Evolutionary conservation across 495 filamentous ascomycete species (phyloP).

Genomic region (Pyrenula aspistea): DNA sequence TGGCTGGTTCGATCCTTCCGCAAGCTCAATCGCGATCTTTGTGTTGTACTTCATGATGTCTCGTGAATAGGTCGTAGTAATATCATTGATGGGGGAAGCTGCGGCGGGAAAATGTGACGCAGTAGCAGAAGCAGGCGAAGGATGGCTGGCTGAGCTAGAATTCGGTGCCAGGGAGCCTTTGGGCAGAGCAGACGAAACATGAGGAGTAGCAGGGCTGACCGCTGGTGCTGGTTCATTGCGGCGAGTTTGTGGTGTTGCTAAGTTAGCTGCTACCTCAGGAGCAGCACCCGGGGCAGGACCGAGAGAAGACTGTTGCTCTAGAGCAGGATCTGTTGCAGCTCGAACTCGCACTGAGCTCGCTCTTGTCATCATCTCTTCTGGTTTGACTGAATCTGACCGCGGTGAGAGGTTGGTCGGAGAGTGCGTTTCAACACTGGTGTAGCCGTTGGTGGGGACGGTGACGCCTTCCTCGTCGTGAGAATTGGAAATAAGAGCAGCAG

Average conservation of each 20-base stretch:
- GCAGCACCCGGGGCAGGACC: neutral
- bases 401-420: neutral
- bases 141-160: neutral
- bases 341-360: neutral
- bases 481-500: neutral
- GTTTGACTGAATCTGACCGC: neutral
- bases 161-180: neutral
- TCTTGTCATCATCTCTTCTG: neutral
- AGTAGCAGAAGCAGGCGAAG: neutral
- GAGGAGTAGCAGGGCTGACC: neutral
- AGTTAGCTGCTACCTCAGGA: neutral
- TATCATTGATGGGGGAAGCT: neutral
- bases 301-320: no score
- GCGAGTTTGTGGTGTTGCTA: neutral
- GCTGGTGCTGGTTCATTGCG: neutral
- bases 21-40: neutral
- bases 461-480: neutral
- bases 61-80: neutral
- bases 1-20: neutral
- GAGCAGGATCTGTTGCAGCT: no score
- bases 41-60: neutral
- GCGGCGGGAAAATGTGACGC: neutral
- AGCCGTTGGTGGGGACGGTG: neutral
- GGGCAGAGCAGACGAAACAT: neutral
- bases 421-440: neutral